Base-by-base conservation (phyloP, 805 yeast species). In the Nakazawaea pomicola region DNA sequence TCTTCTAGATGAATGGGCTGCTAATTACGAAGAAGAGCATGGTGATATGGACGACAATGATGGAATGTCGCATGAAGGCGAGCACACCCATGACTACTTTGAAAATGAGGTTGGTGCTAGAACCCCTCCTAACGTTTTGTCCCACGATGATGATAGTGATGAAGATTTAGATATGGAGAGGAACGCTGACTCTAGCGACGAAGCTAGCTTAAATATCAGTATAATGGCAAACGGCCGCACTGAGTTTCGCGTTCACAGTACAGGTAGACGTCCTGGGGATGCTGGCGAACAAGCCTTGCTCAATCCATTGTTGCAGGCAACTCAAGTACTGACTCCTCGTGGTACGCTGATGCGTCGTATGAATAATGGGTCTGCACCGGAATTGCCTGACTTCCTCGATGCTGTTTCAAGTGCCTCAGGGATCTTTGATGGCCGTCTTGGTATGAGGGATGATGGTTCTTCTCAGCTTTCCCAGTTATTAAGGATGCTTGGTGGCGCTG, bases 1-100 rank as follows among this genome's bases (percentile, higher is more conserved):
- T 49, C 29, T 51, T 45, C 33, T 61, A 44, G 45, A 41, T 19
- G 46, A 42, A 37, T 44, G 47, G 44, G 44, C 42, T 31, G 44
- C 44, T 2, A 51, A 53, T 18, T 55, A 54, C 33, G 53, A 54
- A 16, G 57, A 51, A 27, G 60, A 49, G 19, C 53, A 50, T 14
- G 60, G 46, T 9, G 56, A 53, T 28, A 60, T 51, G 6, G 58
- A 64, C 4, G 67, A 55, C 17, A 50, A 61, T 43, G 57, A 60
- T 32, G 62, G n/a, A n/a, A n/a, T n/a, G n/a, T n/a, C n/a, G n/a
- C n/a, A n/a, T n/a, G n/a, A n/a, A n/a, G n/a, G n/a, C n/a, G n/a
- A n/a, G n/a, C n/a, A 61, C 9, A 64, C 54, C 19, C 62, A 54
- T n/a, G 54, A 50, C 14, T 46, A 41, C 31, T 56, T 43, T 17